Conservation (phyloP, 2,329 filamentous ascomycete genomes). For the Trematosphaeria pertusa region DNA sequence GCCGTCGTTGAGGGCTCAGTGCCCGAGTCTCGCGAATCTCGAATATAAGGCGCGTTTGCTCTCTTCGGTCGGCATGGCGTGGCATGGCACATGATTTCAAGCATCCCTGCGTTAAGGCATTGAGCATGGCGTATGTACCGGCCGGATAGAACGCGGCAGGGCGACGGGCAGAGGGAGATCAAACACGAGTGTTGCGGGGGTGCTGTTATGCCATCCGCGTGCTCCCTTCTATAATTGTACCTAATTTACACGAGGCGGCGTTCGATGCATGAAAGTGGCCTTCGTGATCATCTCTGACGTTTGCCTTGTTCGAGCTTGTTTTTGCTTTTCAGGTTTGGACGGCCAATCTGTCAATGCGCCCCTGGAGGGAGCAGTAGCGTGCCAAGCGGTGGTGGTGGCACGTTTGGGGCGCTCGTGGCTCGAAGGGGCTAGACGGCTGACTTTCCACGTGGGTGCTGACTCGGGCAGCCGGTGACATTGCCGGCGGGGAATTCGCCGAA, state of each 20-base stretch:
- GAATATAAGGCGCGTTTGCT: conserved; percentile 14
- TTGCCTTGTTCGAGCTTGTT: neutral
- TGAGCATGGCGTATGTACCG: conserved; percentile 23
- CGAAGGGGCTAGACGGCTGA: conserved; percentile 6
- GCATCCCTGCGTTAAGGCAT: too few relatives aligned
- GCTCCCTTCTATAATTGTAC: neutral
- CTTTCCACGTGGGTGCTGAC: conserved; percentile 6
- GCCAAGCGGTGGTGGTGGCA: conserved; percentile 8
- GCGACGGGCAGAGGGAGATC: conserved; percentile 5
- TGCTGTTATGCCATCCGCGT: conserved; percentile 1
- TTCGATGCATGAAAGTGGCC: neutral
- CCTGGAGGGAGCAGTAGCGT: conserved; percentile 5
- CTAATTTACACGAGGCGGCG: neutral
- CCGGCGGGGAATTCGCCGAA: too few relatives aligned
- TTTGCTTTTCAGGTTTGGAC: neutral
- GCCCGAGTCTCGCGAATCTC: conserved; percentile 47
- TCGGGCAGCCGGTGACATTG: conserved; percentile 1
- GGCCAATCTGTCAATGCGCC: conserved; percentile 9
- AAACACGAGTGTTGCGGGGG: conserved; percentile 3
- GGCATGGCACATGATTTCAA: too few relatives aligned
- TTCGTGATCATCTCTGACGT: neutral
- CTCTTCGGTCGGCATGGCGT: too few relatives aligned
- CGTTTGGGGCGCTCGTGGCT: neutral
- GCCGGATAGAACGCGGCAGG: conserved; percentile 18
- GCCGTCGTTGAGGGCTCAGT: conserved; percentile 49